These are phyloP conservation scores for Verruconis gallopava DNA, from an alignment of 2,329 filamentous ascomycete genomes.

Conservation along the genomic window DNA sequence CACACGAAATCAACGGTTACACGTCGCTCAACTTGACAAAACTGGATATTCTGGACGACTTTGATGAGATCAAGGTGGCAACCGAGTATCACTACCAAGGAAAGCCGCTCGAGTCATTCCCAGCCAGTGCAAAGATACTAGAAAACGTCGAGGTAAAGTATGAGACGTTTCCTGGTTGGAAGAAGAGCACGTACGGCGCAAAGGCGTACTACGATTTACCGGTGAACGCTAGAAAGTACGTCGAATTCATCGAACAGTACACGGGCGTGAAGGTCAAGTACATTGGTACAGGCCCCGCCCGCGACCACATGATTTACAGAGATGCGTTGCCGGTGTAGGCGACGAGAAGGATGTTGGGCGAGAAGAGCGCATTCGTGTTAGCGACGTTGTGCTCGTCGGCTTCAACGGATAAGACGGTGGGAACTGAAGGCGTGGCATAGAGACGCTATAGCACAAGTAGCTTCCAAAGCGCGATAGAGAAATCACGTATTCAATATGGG, in stretches of 20 bases:
- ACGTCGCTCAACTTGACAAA: conserved; percentile 47
- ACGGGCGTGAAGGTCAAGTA: conserved; percentile 50
- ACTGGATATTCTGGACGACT: conserved; percentile 60
- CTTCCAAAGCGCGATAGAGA: too few relatives aligned
- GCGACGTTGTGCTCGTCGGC: too few relatives aligned
- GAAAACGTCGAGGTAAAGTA: conserved; percentile 52
- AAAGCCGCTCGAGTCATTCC: conserved; percentile 48
- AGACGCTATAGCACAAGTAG: too few relatives aligned
- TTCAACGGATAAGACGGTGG: too few relatives aligned
- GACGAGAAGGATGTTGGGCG: too few relatives aligned
- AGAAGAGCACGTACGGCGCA: conserved; percentile 46
- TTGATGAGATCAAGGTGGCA: conserved; percentile 61
- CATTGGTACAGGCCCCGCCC: conserved; percentile 53
- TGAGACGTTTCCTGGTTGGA: conserved; percentile 57
- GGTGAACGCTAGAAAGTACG: conserved; percentile 49
- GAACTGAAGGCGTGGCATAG: too few relatives aligned
- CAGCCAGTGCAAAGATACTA: conserved; percentile 47
- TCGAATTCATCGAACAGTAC: conserved; percentile 55
- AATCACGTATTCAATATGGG: too few relatives aligned
- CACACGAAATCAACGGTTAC: conserved; percentile 49
- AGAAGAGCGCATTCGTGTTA: too few relatives aligned
- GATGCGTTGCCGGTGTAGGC: conserved; percentile 3
- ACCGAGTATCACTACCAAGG: conserved; percentile 53
- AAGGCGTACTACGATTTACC: conserved; percentile 52
- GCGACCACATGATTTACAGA: conserved; percentile 47